Base-by-base conservation (phyloP, 164 flowering plant genomes). In the Berberis vulgaris region DNA sequence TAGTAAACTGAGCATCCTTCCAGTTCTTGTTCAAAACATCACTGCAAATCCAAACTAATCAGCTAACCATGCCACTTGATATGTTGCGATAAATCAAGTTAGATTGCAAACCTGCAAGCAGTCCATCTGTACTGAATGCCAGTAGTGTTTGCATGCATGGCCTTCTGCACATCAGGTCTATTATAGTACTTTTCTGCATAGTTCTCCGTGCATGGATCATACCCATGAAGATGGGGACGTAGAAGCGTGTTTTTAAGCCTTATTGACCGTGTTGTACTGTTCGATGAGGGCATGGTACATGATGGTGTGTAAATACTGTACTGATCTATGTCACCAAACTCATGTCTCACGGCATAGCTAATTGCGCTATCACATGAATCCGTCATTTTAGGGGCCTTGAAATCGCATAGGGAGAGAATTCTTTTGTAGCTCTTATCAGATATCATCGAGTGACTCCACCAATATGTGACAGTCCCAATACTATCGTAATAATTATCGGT, bases 391-490 rank as follows among this genome's bases (percentile, higher is more conserved):
- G 67, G 63, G 0, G 72, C 53, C 5, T 67, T 60, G 81, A 84
- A 84, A 61, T 85, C 68, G 80, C 98, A 93, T 42, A 63, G 60
- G 8, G 77, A 71, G 13, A 82, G 56, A 55, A 93, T 83, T 3
- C 82, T 61, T n/a, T 68, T 64, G 72, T 90, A 93, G 2, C 85
- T 84, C n/a, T 9, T 52, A 61, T 90, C 96, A 0, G 98, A 93
- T 42, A 93, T 88, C 73, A 93, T 80, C 0, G 95, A 64, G 57
- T 90, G 97, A 57, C 68, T 86, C 94, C 91, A 91, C 96, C 92
- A 88, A 54, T 72, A 89, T 59, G 78, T 59, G 4, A 89, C 88
- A 0, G 94, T 82, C 44, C 97, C 97, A 3, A 84, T 61, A 71
- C 59, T 76, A 73, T 91, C 97, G 45, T 85, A 79, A 76, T 81